Evolutionary conservation across 2,329 filamentous ascomycete genomes (phyloP).

Genomic region (Penicillium decumbens): DNA sequence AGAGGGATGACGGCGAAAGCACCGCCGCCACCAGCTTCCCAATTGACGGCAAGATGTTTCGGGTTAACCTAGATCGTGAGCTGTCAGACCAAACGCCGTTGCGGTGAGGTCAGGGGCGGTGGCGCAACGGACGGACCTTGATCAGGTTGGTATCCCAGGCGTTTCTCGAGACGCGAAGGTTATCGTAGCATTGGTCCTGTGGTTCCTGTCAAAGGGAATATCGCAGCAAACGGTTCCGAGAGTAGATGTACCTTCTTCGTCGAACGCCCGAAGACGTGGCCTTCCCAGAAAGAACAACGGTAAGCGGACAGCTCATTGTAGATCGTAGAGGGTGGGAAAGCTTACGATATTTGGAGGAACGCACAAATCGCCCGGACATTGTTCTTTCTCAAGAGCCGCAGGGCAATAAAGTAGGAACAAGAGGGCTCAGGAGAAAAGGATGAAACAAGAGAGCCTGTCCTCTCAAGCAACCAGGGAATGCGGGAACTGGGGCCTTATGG

Average conservation of each 20-base stretch:
- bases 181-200: conserved; percentile 94
- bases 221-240: not conserved
- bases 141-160: conserved; percentile 98
- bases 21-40: conserved; percentile 92
- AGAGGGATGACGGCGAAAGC: conserved; percentile 95
- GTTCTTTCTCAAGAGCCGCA: conserved; percentile 15
- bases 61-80: conserved; percentile 69
- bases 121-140: conserved; percentile 62
- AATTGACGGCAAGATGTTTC: conserved; percentile 94
- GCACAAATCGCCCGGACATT: conserved; percentile 69
- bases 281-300: conserved; percentile 46
- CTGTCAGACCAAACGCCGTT: conserved; percentile 19
- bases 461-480: conserved; percentile 19
- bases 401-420: conserved; percentile 6
- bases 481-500: conserved; percentile 20
- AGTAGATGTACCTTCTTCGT: conserved; percentile 65
- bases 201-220: conserved; percentile 5
- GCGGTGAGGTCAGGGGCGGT: conserved; percentile 26
- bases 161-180: conserved; percentile 94
- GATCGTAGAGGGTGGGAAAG: conserved; percentile 10
- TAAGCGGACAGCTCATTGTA: conserved; percentile 26
- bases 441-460: conserved; percentile 17
- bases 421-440: conserved; percentile 17
- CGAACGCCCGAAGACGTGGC: conserved; percentile 95
- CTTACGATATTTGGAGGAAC: conserved; percentile 69